Conservation (phyloP, 108 stramenopile genomes). For the Craspedostauros australis region DNA sequence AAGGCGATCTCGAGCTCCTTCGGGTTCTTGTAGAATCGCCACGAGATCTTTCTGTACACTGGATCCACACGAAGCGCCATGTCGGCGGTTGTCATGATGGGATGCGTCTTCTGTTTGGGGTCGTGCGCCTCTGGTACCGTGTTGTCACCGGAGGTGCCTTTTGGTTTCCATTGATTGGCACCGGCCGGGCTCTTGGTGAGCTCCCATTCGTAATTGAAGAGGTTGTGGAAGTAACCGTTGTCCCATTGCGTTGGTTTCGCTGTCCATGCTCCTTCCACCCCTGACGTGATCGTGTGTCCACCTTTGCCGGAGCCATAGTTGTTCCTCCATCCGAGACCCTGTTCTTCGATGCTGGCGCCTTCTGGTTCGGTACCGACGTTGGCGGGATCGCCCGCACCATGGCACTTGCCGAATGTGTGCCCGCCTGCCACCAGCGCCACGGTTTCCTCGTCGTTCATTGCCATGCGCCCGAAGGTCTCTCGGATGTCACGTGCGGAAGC, state of each 20-base stretch:
- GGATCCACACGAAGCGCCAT: constrained; percentile 62
- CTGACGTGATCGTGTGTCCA: constrained; percentile 60
- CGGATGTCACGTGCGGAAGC: constrained; percentile 68
- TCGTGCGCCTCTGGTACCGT: constrained; percentile 65
- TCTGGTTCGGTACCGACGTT: constrained; percentile 71
- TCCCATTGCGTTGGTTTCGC: constrained; percentile 61
- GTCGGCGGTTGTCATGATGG: constrained; percentile 73
- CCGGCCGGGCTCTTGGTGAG: constrained; percentile 66
- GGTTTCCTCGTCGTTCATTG: constrained; percentile 73
- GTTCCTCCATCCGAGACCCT: constrained; percentile 71
- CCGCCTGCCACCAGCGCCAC: constrained; percentile 79
- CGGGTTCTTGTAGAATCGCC: constrained; percentile 45
- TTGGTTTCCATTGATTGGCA: constrained; percentile 65
- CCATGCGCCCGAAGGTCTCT: constrained; percentile 68
- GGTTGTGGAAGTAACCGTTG: constrained; percentile 59
- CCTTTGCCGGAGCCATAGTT: constrained; percentile 49
- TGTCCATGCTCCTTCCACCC: constrained; percentile 77
- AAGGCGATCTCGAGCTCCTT: constrained; percentile 46
- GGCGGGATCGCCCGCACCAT: constrained; percentile 57
- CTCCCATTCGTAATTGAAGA: constrained; percentile 66
- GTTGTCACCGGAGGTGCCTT: constrained; percentile 21
- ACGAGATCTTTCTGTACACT: constrained; percentile 46
- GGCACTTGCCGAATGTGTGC: constrained; percentile 76
- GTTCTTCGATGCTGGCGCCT: constrained; percentile 52
- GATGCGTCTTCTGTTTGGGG: constrained; percentile 32